A percentile compares a stretch with the other conserved stretches of the same genome.
phyloP scores from a whole-genome alignment of 495 filamentous ascomycete genomes.

The Penicillium paradoxum region DNA sequence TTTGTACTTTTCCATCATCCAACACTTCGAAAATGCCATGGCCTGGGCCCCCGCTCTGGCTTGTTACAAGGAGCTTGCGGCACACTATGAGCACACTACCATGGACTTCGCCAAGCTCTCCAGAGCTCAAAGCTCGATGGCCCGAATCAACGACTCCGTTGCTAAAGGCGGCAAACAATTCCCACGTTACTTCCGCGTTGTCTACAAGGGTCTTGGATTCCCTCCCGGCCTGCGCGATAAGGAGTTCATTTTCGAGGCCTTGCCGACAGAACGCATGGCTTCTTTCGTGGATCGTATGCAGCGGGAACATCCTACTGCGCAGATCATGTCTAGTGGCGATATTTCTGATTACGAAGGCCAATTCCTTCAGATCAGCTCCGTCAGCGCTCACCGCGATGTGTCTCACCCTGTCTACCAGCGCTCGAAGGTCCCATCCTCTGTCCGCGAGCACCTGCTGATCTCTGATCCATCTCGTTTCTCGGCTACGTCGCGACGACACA shows the following conservation, averaged over 20 bases:
- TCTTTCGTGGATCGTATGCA: conserved; percentile 91
- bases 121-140: conserved; percentile 83
- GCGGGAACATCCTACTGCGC: conserved; percentile 81
- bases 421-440: conserved; percentile 71
- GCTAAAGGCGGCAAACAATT: conserved; percentile 70
- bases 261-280: conserved; percentile 66
- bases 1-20: conserved; percentile 90
- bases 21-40: conserved; percentile 85
- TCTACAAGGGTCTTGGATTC: conserved; percentile 90
- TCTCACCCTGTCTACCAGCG: conserved; percentile 84
- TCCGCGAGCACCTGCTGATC: conserved; percentile 78
- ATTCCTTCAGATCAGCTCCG: conserved; percentile 76
- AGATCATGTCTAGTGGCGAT: conserved; percentile 67
- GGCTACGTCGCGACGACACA: conserved; percentile 61
- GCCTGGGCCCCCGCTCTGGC: conserved; percentile 89
- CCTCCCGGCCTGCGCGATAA: conserved; percentile 76
- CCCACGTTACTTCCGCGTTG: conserved; percentile 87
- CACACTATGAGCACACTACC: conserved; percentile 80
- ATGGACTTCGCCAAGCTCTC: conserved; percentile 94
- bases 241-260: conserved; percentile 86
- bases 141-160: conserved; percentile 85
- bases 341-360: conserved; percentile 87
- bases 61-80: conserved; percentile 84
- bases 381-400: conserved; percentile 77
- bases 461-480: conserved; percentile 69